phyloP scores from a whole-genome alignment of 345 rosid genomes.

The thale cress (Arabidopsis thaliana) region DNA sequence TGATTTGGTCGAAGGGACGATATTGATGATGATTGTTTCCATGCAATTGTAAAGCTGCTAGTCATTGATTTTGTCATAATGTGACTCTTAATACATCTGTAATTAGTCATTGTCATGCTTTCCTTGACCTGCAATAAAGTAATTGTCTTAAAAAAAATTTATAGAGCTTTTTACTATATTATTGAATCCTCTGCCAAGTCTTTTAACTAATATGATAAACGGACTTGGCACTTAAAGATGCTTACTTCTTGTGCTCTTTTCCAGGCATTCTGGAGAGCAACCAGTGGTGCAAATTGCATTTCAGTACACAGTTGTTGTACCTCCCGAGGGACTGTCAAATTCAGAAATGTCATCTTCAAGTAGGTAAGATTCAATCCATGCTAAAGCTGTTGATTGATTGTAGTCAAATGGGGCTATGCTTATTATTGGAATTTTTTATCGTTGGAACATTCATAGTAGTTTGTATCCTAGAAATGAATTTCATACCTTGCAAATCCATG shows the following conservation, averaged over 20 bases:
- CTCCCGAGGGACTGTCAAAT: slow-evolving; percentile 75
- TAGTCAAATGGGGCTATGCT: background rate
- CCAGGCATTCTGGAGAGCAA: slow-evolving; percentile 80
- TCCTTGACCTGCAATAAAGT: slow-evolving; percentile 8
- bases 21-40: slow-evolving; percentile 3
- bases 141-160: no score
- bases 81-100: background rate
- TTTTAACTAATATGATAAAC: slow-evolving; percentile 15
- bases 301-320: slow-evolving; percentile 87
- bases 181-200: slow-evolving; percentile 1
- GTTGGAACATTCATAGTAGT: background rate
- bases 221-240: background rate
- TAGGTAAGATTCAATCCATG: slow-evolving; percentile 59
- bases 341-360: slow-evolving; percentile 58
- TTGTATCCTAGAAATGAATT: slow-evolving; percentile 3
- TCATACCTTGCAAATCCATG: background rate
- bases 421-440: background rate
- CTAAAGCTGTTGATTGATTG: slow-evolving; percentile 9
- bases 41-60: slow-evolving; percentile 5
- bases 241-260: slow-evolving; percentile 34
- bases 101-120: background rate
- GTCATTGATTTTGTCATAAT: slow-evolving; percentile 8
- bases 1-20: slow-evolving; percentile 5
- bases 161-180: background rate
- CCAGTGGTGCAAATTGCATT: slow-evolving; percentile 94